A percentile compares a stretch with the other conserved stretches of the same genome.
Conservation (phyloP, 192 early-diverging fungal species). For the Coemansia sp. region DNA sequence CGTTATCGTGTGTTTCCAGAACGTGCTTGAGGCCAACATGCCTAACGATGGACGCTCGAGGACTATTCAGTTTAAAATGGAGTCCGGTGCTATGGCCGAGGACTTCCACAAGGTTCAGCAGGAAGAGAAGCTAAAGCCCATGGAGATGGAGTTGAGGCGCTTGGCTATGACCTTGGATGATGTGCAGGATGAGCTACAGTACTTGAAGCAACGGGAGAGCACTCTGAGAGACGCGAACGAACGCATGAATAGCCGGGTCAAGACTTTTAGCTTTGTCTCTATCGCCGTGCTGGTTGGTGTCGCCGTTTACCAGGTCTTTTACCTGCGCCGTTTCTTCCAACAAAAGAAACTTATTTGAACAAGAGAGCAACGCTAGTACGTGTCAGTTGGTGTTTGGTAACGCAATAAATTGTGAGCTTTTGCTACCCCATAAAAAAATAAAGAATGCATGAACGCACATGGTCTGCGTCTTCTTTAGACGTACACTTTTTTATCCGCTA, state of each 20-base stretch:
- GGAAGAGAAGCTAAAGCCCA: slow-evolving; percentile 81
- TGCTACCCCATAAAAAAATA: too few relatives aligned
- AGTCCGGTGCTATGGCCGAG: slow-evolving; percentile 84
- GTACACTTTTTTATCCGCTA: neutral
- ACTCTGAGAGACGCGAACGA: slow-evolving; percentile 91
- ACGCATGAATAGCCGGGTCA: slow-evolving; percentile 87
- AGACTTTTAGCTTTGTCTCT: slow-evolving; percentile 69
- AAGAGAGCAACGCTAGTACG: neutral
- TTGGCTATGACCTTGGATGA: slow-evolving; percentile 77
- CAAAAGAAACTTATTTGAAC: slow-evolving; percentile 80
- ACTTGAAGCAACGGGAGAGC: slow-evolving; percentile 78
- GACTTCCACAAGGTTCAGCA: slow-evolving; percentile 71
- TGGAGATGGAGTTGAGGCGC: slow-evolving; percentile 86
- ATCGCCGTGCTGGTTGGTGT: slow-evolving; percentile 74
- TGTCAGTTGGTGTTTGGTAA: neutral
- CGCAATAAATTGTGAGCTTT: neutral
- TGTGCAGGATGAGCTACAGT: slow-evolving; percentile 84
- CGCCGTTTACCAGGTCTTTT: slow-evolving; percentile 78
- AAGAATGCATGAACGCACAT: neutral
- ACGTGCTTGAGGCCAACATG: slow-evolving; percentile 64
- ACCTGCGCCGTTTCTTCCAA: slow-evolving; percentile 86
- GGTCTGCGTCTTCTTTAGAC: neutral
- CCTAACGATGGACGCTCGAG: slow-evolving; percentile 51
- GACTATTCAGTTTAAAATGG: slow-evolving; percentile 75
- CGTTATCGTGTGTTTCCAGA: slow-evolving; percentile 86